These are phyloP conservation scores for Entomortierella lignicola DNA, from an alignment of 192 early-diverging fungal genomes.

Conservation along the genomic window DNA sequence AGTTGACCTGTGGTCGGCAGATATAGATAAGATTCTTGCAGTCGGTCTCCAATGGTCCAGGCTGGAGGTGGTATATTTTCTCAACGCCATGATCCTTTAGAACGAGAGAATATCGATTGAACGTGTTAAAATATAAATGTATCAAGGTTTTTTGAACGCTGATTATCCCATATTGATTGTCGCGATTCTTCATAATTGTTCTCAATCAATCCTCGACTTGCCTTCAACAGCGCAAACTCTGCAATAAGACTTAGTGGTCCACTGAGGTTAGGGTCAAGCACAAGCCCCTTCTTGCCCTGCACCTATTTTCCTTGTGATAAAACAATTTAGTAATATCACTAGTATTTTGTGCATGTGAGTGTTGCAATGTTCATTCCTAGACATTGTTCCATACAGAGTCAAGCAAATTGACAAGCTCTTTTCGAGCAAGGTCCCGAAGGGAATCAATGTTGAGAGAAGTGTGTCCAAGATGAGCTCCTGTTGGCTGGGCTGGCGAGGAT, in stretches of 20 bases:
- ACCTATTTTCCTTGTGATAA: slow-evolving; percentile 61
- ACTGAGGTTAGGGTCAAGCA: slow-evolving; percentile 87
- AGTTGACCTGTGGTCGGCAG: slow-evolving; percentile 77
- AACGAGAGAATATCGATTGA: neutral
- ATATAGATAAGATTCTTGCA: slow-evolving; percentile 86
- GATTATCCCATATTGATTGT: no score
- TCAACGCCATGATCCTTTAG: slow-evolving; percentile 93
- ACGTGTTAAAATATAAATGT: neutral
- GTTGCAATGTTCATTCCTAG: no score
- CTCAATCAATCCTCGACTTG: slow-evolving; percentile 24
- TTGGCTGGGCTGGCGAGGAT: slow-evolving; percentile 44
- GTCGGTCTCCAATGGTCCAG: slow-evolving; percentile 75
- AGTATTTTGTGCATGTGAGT: no score
- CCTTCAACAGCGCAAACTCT: slow-evolving; percentile 89
- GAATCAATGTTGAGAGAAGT: slow-evolving; percentile 64
- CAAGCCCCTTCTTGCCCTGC: slow-evolving; percentile 88
- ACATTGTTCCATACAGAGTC: slow-evolving; percentile 70
- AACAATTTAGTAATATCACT: neutral
- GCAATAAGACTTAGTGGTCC: slow-evolving; percentile 88
- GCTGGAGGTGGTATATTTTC: slow-evolving; percentile 88
- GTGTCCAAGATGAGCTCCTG: slow-evolving; percentile 62
- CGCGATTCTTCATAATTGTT: no score
- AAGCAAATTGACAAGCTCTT: slow-evolving; percentile 74
- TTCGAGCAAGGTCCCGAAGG: slow-evolving; percentile 69
- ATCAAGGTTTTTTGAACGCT: no score